Evolutionary conservation across 495 filamentous ascomycete genomes (phyloP).

Genomic region (Trichoderma gamsii): DNA sequence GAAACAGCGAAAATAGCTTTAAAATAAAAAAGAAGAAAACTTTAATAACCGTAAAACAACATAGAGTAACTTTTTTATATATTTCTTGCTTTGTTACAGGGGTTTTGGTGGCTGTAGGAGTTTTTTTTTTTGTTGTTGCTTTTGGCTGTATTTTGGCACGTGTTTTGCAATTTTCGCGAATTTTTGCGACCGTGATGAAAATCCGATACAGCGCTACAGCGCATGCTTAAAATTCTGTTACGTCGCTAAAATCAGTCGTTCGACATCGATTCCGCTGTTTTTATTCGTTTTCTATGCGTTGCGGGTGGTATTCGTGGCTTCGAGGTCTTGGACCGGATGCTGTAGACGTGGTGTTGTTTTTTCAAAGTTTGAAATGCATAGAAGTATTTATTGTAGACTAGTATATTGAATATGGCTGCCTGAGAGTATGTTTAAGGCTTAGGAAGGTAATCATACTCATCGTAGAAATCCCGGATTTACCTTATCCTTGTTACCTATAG

Average conservation of each 20-base stretch:
- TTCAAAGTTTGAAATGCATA: constrained; percentile 1
- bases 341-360: constrained; percentile 6
- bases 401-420: neutral
- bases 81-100: neutral
- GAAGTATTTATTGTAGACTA: too few species aligned
- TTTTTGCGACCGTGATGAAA: neutral
- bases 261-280: neutral
- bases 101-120: neutral
- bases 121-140: neutral
- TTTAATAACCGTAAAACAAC: neutral
- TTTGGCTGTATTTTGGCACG: neutral
- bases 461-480: too few species aligned
- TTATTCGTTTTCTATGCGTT: neutral
- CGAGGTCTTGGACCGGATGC: neutral
- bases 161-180: neutral
- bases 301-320: constrained; percentile 3
- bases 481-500: too few species aligned
- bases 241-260: neutral
- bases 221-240: neutral
- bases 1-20: neutral
- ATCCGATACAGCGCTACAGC: neutral
- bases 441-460: neutral
- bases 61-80: constrained; percentile 3
- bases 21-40: neutral
- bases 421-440: neutral